Evolutionary conservation across 768 basidiomycete species (phyloP).

Genomic region (Myochromella boudieri): DNA sequence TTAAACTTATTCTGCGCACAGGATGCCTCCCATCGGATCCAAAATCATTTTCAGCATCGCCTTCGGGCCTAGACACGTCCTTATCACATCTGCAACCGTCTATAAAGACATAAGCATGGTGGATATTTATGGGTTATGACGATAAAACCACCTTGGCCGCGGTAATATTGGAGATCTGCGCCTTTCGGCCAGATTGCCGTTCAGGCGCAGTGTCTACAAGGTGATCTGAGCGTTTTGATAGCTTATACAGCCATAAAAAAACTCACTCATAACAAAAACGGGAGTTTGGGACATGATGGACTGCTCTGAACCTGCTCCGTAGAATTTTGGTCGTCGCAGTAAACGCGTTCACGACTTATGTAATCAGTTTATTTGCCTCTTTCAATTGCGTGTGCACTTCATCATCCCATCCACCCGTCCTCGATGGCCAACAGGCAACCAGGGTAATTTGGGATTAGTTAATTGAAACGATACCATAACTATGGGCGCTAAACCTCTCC

Average conservation of each 20-base stretch:
- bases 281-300: slow-evolving; percentile 63
- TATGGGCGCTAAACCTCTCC: too few species aligned
- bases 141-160: slow-evolving; percentile 78
- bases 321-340: background rate
- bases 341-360: background rate
- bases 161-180: slow-evolving; percentile 95
- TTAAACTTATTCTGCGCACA: slow-evolving; percentile 50
- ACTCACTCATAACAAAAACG: slow-evolving; percentile 81
- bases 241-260: too few species aligned
- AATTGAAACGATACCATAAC: too few species aligned
- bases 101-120: slow-evolving; percentile 27
- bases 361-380: too few species aligned
- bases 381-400: too few species aligned
- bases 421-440: too few species aligned
- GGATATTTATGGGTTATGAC: background rate
- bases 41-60: slow-evolving; percentile 99
- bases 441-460: too few species aligned
- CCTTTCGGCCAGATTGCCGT: slow-evolving; percentile 91
- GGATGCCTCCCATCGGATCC: slow-evolving; percentile 98
- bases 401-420: too few species aligned
- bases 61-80: slow-evolving; percentile 96
- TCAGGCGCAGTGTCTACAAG: slow-evolving; percentile 86
- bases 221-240: background rate
- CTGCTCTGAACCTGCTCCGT: background rate
- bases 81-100: slow-evolving; percentile 97